Conservation (phyloP, 2,329 filamentous ascomycete genomes). For the Endocalyx cinctus region DNA sequence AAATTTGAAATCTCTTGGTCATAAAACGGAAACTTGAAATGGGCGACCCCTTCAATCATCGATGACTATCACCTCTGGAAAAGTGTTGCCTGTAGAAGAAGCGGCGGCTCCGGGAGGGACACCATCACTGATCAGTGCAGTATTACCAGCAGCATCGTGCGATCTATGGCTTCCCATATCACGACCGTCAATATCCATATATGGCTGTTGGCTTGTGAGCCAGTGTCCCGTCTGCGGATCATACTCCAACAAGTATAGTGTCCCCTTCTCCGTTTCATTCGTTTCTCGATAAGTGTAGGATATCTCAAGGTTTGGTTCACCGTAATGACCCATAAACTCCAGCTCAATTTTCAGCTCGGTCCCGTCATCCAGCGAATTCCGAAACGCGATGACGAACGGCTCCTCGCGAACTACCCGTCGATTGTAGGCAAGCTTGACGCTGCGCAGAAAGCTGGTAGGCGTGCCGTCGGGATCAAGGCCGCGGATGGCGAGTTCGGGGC, state of each 20-base stretch:
- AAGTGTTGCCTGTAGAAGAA: no score
- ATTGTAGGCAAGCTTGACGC: constrained; percentile 34
- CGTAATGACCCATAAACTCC: constrained; percentile 44
- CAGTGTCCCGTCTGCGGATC: no score
- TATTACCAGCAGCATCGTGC: no score
- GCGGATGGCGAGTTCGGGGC: constrained; percentile 23
- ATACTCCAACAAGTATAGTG: background rate
- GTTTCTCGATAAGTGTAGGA: constrained; percentile 21
- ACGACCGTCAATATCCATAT: no score
- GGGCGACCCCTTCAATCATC: no score
- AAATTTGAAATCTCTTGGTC: no score
- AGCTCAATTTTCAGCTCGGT: constrained; percentile 32
- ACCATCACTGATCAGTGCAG: no score
- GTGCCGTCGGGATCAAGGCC: constrained; percentile 39
- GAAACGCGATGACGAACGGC: constrained; percentile 33
- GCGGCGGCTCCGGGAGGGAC: no score
- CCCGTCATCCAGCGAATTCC: constrained; percentile 19
- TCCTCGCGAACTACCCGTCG: constrained; percentile 30
- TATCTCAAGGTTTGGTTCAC: constrained; percentile 35
- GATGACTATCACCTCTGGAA: no score
- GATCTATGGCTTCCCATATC: no score
- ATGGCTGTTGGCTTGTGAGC: no score
- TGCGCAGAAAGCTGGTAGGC: constrained; percentile 34
- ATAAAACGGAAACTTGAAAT: no score
- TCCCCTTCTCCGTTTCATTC: constrained; percentile 10